Percentiles rank a stretch among this genome's conserved stretches.
Conservation (phyloP, 2,329 filamentous ascomycete species). For the Colletotrichum liriopes region DNA sequence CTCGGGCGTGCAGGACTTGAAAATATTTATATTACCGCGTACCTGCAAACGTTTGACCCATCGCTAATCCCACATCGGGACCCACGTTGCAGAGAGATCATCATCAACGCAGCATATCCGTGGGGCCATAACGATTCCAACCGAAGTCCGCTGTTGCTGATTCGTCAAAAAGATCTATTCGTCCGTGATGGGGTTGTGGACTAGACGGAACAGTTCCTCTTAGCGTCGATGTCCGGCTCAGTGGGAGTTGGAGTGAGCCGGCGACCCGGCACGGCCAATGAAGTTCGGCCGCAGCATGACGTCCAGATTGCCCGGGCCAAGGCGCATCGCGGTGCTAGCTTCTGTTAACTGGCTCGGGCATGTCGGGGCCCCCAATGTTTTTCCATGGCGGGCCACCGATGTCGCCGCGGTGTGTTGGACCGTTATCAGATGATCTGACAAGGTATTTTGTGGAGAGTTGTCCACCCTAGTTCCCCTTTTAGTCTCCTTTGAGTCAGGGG, state of each 20-base stretch:
- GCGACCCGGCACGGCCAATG: constrained; percentile 3
- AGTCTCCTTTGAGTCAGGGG: not conserved
- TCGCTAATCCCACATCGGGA: constrained; percentile 16
- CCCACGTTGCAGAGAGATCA: constrained; percentile 31
- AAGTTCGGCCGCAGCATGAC: not conserved
- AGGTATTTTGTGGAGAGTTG: constrained; percentile 12
- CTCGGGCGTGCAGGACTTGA: not conserved
- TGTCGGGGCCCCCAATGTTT: not conserved
- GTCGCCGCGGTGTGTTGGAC: not conserved
- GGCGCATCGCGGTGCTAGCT: not conserved
- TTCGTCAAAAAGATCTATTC: constrained; percentile 32
- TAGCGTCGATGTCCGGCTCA: constrained; percentile 2
- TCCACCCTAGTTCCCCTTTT: constrained; percentile 26
- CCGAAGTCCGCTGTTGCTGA: constrained; percentile 48
- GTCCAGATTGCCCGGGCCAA: not conserved
- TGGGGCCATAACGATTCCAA: constrained; percentile 60
- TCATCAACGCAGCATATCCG: constrained; percentile 47
- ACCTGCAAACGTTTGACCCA: constrained; percentile 15
- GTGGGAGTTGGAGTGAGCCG: not conserved
- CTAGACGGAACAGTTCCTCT: constrained; percentile 14
- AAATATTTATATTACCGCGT: constrained; percentile 33
- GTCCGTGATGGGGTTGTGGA: constrained; percentile 11
- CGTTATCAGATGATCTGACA: constrained; percentile 43
- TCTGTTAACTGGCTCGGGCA: no score
- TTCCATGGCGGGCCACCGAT: not conserved